These are phyloP conservation scores for Aurantiochytrium sp. DNA, from an alignment of 108 stramenopile genomes.

Conservation along the genomic window DNA sequence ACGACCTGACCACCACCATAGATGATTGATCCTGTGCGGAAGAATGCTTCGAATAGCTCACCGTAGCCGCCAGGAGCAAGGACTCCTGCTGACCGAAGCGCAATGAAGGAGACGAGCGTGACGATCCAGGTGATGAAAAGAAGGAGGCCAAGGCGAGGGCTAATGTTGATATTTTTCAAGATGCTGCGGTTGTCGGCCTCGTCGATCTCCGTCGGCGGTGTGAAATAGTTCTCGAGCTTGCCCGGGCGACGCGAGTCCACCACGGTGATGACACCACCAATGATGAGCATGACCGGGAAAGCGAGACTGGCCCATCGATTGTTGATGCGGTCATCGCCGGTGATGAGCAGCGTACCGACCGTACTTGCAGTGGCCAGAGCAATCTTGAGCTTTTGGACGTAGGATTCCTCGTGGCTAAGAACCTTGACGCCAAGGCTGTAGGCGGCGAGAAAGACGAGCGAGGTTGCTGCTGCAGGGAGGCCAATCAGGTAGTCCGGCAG, in stretches of 20 bases:
- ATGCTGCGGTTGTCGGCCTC: constrained; percentile 51
- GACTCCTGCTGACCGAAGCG: constrained; percentile 39
- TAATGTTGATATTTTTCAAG: constrained; percentile 66
- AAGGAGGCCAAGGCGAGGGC: constrained; percentile 53
- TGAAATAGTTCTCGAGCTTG: constrained; percentile 28
- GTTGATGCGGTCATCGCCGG: constrained; percentile 64
- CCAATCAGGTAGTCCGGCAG: constrained; percentile 78
- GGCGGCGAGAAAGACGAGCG: constrained; percentile 75
- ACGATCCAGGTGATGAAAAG: constrained; percentile 60
- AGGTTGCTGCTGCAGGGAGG: constrained; percentile 71
- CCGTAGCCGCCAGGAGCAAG: constrained; percentile 55
- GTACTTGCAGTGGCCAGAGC: constrained; percentile 47
- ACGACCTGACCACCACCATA: constrained; percentile 89
- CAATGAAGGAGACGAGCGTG: constrained; percentile 48
- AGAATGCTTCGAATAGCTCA: constrained; percentile 78
- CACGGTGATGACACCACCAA: constrained; percentile 60
- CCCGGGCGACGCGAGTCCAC: constrained; percentile 38
- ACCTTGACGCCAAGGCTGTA: constrained; percentile 54
- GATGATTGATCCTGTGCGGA: constrained; percentile 74
- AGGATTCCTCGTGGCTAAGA: constrained; percentile 35
- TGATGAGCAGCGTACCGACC: constrained; percentile 65
- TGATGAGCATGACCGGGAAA: constrained; percentile 61
- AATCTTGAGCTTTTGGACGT: constrained; percentile 38
- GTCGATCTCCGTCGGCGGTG: constrained; percentile 47
- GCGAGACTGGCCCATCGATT: constrained; percentile 60